These are phyloP conservation scores for Malus asiatica DNA, from an alignment of 306 rosid species.

Conservation along the genomic window DNA sequence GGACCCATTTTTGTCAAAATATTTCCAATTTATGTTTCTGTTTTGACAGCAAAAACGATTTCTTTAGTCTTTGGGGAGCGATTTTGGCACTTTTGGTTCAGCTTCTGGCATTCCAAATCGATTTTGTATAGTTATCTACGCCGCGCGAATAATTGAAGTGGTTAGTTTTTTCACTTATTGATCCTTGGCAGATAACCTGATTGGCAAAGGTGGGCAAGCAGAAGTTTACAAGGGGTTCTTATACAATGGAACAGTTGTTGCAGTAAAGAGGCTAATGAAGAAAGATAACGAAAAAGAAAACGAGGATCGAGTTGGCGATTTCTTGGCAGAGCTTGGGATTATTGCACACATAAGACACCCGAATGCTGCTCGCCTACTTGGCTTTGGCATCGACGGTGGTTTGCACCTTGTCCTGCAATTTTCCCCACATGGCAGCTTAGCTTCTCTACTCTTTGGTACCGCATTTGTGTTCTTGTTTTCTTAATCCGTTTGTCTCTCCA, in stretches of 20 bases:
- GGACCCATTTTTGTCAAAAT: neutral
- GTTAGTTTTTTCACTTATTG: too few relatives aligned
- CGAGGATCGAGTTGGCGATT: slow-evolving; percentile 68
- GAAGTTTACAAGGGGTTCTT: slow-evolving; percentile 77
- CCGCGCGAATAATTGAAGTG: too few relatives aligned
- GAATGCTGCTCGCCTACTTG: slow-evolving; percentile 68
- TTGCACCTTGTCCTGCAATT: slow-evolving; percentile 73
- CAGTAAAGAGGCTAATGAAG: slow-evolving; percentile 72
- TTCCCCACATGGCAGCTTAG: slow-evolving; percentile 74
- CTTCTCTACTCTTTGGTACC: slow-evolving; percentile 70
- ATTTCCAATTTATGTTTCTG: neutral
- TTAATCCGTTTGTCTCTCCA: neutral
- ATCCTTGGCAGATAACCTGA: slow-evolving; percentile 50
- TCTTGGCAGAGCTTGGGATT: slow-evolving; percentile 82
- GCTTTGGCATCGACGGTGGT: slow-evolving; percentile 73
- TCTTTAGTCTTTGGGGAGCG: too few relatives aligned
- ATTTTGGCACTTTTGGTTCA: neutral
- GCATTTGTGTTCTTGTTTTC: neutral
- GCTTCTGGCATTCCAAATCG: too few relatives aligned
- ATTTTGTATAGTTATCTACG: too few relatives aligned
- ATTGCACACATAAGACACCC: slow-evolving; percentile 84
- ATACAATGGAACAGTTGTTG: slow-evolving; percentile 61
- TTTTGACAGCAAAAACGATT: neutral
- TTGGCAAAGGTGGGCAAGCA: slow-evolving; percentile 95
- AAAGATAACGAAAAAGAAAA: slow-evolving; percentile 51